Evolutionary conservation across 2,329 filamentous ascomycete genomes (phyloP).

Genomic region (Nigrospora oryzae): DNA sequence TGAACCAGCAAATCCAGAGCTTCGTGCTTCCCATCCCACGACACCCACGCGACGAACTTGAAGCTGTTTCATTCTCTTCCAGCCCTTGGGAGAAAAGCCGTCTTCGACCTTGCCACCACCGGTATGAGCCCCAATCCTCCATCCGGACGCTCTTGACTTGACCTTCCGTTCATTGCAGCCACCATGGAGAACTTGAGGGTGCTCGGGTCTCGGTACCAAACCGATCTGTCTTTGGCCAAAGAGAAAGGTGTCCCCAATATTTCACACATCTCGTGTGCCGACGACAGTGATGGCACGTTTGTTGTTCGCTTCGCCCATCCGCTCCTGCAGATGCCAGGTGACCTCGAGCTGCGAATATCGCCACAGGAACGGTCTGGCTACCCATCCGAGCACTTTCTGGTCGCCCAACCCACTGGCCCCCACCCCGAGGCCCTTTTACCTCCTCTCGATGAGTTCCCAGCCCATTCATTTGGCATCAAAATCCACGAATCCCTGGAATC

Average conservation of each 20-base stretch:
- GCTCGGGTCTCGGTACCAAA: conserved; percentile 7
- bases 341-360: conserved; percentile 27
- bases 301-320: conserved; percentile 44
- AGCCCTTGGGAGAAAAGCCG: no score
- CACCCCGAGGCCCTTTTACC: conserved; percentile 9
- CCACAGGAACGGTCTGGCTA: conserved; percentile 22
- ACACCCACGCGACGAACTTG: no score
- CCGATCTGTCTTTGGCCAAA: conserved; percentile 12
- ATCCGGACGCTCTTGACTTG: no score
- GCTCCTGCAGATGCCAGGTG: conserved; percentile 8
- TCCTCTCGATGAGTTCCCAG: conserved; percentile 12
- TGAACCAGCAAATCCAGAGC: no score
- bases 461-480: conserved; percentile 9
- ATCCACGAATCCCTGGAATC: conserved; percentile 13
- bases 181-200: no score
- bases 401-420: conserved; percentile 15
- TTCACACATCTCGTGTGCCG: conserved; percentile 39
- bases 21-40: no score
- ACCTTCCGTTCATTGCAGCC: no score
- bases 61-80: no score
- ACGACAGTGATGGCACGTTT: conserved; percentile 66
- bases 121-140: no score
- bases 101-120: no score
- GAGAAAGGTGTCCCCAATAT: conserved; percentile 24
- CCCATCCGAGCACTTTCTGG: conserved; percentile 12